Percentiles rank a stretch among this genome's conserved stretches.
phyloP scores from a whole-genome alignment of 805 yeast species.

The Saccharomycopsis fodiens region DNA sequence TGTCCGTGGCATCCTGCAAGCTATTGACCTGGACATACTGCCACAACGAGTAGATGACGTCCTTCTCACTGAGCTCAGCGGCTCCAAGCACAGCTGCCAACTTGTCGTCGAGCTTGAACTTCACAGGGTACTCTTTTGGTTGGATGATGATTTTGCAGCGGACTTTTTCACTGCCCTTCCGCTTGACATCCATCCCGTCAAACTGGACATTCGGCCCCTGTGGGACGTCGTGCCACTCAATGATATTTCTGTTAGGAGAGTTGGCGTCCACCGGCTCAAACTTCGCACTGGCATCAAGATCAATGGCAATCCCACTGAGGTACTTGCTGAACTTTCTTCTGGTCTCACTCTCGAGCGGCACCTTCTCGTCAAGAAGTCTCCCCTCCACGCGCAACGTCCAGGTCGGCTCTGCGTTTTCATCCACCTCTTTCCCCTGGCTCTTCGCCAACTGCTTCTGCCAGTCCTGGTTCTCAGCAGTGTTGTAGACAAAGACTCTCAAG shows the following conservation, averaged over 20 bases:
- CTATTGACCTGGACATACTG: constrained; percentile 67
- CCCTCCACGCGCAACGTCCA: constrained; percentile 94
- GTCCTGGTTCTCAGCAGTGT: constrained; percentile 77
- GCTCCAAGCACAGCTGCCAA: constrained; percentile 68
- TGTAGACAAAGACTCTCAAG: constrained; percentile 75
- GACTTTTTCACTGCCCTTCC: constrained; percentile 63
- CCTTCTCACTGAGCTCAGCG: constrained; percentile 77
- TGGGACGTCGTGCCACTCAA: constrained; percentile 86
- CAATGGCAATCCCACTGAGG: constrained; percentile 78
- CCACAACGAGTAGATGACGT: constrained; percentile 72
- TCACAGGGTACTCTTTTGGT: constrained; percentile 67
- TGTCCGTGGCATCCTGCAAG: constrained; percentile 50
- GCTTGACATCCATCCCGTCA: constrained; percentile 84
- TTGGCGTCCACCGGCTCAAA: constrained; percentile 23
- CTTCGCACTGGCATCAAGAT: constrained; percentile 36
- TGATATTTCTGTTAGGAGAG: constrained; percentile 30
- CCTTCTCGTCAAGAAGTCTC: constrained; percentile 49
- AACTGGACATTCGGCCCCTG: constrained; percentile 42
- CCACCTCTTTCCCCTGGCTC: constrained; percentile 22
- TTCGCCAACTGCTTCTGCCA: constrained; percentile 50
- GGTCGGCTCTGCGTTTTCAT: constrained; percentile 34
- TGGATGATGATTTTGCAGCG: constrained; percentile 70
- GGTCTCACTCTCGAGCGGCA: constrained; percentile 38
- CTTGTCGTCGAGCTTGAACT: constrained; percentile 54
- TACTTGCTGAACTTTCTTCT: constrained; percentile 70